A percentile compares a stretch with the other conserved stretches of the same genome.
These are phyloP conservation scores for Clonostachys chloroleuca DNA, from an alignment of 2,329 filamentous ascomycete species.

Conservation along the genomic window DNA sequence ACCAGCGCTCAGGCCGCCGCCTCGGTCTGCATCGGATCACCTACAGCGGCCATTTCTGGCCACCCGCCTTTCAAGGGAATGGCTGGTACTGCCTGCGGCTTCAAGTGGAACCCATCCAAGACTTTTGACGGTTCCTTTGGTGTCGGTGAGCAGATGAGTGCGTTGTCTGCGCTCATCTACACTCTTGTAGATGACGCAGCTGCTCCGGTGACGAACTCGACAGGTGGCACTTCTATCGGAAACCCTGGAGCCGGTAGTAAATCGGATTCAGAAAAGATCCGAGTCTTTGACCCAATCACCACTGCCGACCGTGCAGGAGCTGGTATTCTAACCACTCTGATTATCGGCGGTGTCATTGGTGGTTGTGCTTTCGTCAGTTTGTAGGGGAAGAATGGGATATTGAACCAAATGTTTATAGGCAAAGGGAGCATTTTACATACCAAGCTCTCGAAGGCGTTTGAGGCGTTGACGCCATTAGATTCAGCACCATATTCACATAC, in stretches of 20 bases:
- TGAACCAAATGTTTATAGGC: no score
- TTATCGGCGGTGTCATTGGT: slow-evolving; percentile 42
- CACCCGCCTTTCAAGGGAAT: slow-evolving; percentile 38
- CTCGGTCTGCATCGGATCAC: slow-evolving; percentile 42
- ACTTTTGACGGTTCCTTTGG: slow-evolving; percentile 56
- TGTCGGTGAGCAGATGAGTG: slow-evolving; percentile 68
- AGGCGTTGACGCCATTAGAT: no score
- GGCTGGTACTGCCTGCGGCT: slow-evolving; percentile 61
- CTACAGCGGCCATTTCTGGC: slow-evolving; percentile 11
- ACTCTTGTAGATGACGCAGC: slow-evolving; percentile 41
- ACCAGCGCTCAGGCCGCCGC: slow-evolving; percentile 49
- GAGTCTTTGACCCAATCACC: slow-evolving; percentile 30
- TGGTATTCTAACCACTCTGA: slow-evolving; percentile 47
- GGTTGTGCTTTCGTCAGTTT: slow-evolving; percentile 39
- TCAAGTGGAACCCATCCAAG: slow-evolving; percentile 51
- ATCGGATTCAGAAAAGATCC: slow-evolving; percentile 17
- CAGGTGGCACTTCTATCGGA: slow-evolving; percentile 56
- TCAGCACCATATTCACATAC: no score
- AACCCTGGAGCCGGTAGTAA: slow-evolving; percentile 38
- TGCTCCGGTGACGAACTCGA: slow-evolving; percentile 43
- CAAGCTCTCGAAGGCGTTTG: no score
- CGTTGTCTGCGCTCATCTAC: slow-evolving; percentile 58
- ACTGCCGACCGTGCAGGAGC: slow-evolving; percentile 49
- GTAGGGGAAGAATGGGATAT: not conserved
- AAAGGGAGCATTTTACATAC: no score